Evolutionary conservation across 768 basidiomycete species (phyloP), one percentile per base, ranked within the genome.

Genomic region (Xanthoconium purpureum): DNA sequence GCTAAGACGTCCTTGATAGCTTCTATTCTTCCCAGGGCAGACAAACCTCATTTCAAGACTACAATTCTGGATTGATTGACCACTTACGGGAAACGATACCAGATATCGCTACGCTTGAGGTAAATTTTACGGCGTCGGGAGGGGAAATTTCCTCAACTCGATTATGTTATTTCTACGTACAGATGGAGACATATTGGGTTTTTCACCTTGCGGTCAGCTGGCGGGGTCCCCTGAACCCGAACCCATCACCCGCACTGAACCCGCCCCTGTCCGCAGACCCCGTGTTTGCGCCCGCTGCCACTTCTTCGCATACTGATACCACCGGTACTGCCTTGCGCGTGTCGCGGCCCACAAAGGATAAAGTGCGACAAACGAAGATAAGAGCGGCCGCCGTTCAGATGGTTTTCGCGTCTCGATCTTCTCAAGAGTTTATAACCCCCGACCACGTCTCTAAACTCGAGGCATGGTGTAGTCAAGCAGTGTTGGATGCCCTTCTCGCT

Each of bases 151-250:
- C 37, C 59, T 14, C 5, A 11, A 33, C 32, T 6, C 33, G 6
- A 15, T 39, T 15, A n/a, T 17, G 2, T 52, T 28, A 30, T 42
- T 11, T 24, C 17, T n/a, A 50, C 51, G 45, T 53, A 51, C 51
- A 92, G 91, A 93, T 92, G 90, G 89, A 91, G 67, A 90, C 88
- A 0, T 89, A 88, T 68, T 90, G 90, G 73, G 72, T 92, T 47
- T 83, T 85, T 63, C 91, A 93, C 70, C 81, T 92, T 14, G 89
- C 91, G 3, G 77, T 80, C 20, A 85, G 84, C 62, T 91, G 88
- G 88, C 74, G 67, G 50, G 73, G 73, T 50, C 71, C 71, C 52
- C 45, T 54, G 13, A 70, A 63, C 52, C 45, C 55, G 13, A 70
- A 63, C 28, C 47, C 66, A 17, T 50, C 59, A 11, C 57, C 59